phyloP scores from a whole-genome alignment of 2,329 filamentous ascomycete genomes.

The Achaetomium macrosporum region DNA sequence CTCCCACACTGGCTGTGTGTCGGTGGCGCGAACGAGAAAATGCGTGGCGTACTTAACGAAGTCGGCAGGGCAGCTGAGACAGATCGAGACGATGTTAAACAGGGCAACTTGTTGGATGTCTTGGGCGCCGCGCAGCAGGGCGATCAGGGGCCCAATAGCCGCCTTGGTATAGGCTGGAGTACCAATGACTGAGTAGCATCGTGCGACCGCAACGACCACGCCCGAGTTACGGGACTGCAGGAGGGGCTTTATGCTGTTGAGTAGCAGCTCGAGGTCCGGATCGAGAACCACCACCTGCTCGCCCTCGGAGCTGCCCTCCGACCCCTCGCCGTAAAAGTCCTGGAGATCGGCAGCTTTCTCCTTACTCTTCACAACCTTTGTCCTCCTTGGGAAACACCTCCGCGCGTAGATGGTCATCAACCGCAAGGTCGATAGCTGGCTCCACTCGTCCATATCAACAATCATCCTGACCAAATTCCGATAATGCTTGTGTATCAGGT shows the following conservation, averaged over 20 bases:
- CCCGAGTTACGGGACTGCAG: slow-evolving; percentile 90
- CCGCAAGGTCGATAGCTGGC: slow-evolving; percentile 75
- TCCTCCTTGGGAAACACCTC: slow-evolving; percentile 75
- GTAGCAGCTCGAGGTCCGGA: slow-evolving; percentile 73
- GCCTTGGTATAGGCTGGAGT: slow-evolving; percentile 68
- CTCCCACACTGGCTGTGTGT: slow-evolving; percentile 76
- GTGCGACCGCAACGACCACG: slow-evolving; percentile 80
- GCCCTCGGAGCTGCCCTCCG: slow-evolving; percentile 36
- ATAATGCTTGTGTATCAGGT: slow-evolving; percentile 89
- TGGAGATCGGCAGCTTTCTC: slow-evolving; percentile 44
- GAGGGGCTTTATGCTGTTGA: slow-evolving; percentile 75
- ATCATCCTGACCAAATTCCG: slow-evolving; percentile 78
- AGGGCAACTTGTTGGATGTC: slow-evolving; percentile 88
- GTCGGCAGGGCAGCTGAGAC: slow-evolving; percentile 64
- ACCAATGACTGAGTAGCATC: slow-evolving; percentile 79
- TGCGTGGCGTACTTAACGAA: slow-evolving; percentile 87
- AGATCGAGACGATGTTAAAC: slow-evolving; percentile 93
- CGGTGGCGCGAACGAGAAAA: slow-evolving; percentile 77
- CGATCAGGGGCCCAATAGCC: slow-evolving; percentile 77
- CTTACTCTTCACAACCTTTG: slow-evolving; percentile 47
- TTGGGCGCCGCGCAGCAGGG: slow-evolving; percentile 73
- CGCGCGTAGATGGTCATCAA: slow-evolving; percentile 81
- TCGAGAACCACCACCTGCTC: slow-evolving; percentile 63
- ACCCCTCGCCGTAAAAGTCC: slow-evolving; percentile 75
- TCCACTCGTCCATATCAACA: slow-evolving; percentile 99